These are phyloP conservation scores for Diaporthe capsici DNA, from an alignment of 2,329 filamentous ascomycete species.

Conservation along the genomic window DNA sequence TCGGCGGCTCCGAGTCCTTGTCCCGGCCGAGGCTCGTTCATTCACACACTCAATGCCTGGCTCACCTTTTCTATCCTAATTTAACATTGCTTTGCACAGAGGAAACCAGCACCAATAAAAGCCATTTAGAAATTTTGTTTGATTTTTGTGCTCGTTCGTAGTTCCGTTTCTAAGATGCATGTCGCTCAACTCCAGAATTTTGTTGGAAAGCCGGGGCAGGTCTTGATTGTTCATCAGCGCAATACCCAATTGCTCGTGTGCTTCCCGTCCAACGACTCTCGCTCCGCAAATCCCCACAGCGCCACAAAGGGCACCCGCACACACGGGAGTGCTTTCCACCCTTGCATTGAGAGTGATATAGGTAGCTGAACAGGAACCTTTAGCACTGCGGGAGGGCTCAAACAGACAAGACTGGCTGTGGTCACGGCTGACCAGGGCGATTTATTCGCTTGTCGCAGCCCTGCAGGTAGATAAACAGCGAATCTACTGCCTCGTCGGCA, in stretches of 20 bases:
- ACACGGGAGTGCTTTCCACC: neutral
- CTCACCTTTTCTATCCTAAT: neutral
- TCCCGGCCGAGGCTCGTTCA: slow-evolving; percentile 16
- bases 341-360: neutral
- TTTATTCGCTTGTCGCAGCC: no score
- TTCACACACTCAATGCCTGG: neutral
- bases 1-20: slow-evolving; percentile 8
- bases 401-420: neutral
- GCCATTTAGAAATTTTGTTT: neutral
- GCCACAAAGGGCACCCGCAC: neutral
- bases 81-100: neutral
- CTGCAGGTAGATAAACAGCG: neutral
- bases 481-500: slow-evolving; percentile 15
- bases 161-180: neutral
- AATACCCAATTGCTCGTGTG: neutral
- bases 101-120: neutral
- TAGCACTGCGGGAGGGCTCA: no score
- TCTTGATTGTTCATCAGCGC: no score
- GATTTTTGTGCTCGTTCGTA: neutral
- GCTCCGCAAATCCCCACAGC: neutral
- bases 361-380: neutral
- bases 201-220: no score
- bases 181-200: neutral
- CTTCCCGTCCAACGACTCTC: neutral
- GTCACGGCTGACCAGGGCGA: neutral